These are phyloP conservation scores for Phytophthora fragariaefolia DNA, from an alignment of 352 stramenopile genomes.

Conservation along the genomic window DNA sequence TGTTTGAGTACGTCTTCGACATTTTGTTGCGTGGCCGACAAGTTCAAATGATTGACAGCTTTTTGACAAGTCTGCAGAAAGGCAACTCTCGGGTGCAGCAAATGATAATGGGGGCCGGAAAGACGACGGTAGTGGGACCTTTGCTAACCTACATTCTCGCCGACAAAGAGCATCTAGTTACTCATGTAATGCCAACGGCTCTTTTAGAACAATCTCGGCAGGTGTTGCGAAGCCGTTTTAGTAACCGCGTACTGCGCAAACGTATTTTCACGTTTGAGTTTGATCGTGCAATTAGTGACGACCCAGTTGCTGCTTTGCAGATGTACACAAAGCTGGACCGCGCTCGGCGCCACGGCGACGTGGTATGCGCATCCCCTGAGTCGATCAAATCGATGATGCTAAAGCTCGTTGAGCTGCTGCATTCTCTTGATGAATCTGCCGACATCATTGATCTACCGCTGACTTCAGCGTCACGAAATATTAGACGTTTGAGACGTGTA, in stretches of 20 bases:
- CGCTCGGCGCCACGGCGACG: conserved; percentile 90
- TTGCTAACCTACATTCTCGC: conserved; percentile 98
- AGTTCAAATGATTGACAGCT: conserved; percentile 99
- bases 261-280: conserved; percentile 99
- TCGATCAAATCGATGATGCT: conserved; percentile 99
- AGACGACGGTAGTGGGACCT: conserved; percentile 99
- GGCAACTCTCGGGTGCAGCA: conserved; percentile 90
- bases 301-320: conserved; percentile 60
- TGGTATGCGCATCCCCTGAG: conserved; percentile 98
- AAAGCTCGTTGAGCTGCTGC: conserved; percentile 96
- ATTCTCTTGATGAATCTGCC: conserved; percentile 88
- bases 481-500: conserved; percentile 67
- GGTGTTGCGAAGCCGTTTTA: conserved; percentile 98
- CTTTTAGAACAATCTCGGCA: conserved; percentile 98
- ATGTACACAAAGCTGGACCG: conserved; percentile 90
- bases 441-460: conserved; percentile 73
- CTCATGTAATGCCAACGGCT: conserved; percentile 98
- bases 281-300: conserved; percentile 94
- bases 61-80: conserved; percentile 90
- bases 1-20: conserved; percentile 99
- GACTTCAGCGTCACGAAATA: conserved; percentile 70
- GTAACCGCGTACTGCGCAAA: conserved; percentile 95
- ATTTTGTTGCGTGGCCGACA: conserved; percentile 97
- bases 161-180: conserved; percentile 95
- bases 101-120: conserved; percentile 99